Conservation (phyloP, 768 basidiomycete genomes). For the Calvatia gigantea region DNA sequence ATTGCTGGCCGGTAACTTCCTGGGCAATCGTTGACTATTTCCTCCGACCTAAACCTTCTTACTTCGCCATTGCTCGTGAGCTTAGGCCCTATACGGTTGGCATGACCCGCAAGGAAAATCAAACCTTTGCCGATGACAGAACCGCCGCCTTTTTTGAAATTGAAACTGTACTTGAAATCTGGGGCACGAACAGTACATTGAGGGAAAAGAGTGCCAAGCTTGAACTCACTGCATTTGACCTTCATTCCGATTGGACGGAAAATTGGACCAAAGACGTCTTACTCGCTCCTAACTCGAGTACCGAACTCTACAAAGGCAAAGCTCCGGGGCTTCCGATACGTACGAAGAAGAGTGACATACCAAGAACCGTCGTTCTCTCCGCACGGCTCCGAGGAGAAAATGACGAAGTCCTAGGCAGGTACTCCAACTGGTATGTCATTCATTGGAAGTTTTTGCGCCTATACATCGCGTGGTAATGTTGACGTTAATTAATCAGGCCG, state of each 20-base stretch:
- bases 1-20: slow-evolving; percentile 92
- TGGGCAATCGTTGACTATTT: slow-evolving; percentile 97
- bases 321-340: slow-evolving; percentile 75
- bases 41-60: slow-evolving; percentile 89
- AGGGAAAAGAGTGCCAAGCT: slow-evolving; percentile 54
- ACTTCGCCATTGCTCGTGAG: slow-evolving; percentile 83
- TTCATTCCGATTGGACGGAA: slow-evolving; percentile 60
- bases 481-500: slow-evolving; percentile 52
- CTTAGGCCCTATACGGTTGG: slow-evolving; percentile 79
- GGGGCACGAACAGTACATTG: slow-evolving; percentile 83
- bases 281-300: slow-evolving; percentile 72
- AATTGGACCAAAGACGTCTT: slow-evolving; percentile 45
- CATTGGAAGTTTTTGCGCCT: slow-evolving; percentile 6
- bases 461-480: background rate
- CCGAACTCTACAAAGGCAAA: slow-evolving; percentile 72
- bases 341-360: slow-evolving; percentile 59
- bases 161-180: slow-evolving; percentile 69
- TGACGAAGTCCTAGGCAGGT: slow-evolving; percentile 61
- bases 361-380: slow-evolving; percentile 67
- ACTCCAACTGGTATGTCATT: slow-evolving; percentile 64
- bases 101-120: slow-evolving; percentile 75
- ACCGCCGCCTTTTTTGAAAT: slow-evolving; percentile 70
- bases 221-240: slow-evolving; percentile 62
- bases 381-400: slow-evolving; percentile 59
- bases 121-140: slow-evolving; percentile 50